Evolutionary conservation across 2,329 filamentous ascomycete genomes (phyloP).

Genomic region (Drechslerella stenobrocha): DNA sequence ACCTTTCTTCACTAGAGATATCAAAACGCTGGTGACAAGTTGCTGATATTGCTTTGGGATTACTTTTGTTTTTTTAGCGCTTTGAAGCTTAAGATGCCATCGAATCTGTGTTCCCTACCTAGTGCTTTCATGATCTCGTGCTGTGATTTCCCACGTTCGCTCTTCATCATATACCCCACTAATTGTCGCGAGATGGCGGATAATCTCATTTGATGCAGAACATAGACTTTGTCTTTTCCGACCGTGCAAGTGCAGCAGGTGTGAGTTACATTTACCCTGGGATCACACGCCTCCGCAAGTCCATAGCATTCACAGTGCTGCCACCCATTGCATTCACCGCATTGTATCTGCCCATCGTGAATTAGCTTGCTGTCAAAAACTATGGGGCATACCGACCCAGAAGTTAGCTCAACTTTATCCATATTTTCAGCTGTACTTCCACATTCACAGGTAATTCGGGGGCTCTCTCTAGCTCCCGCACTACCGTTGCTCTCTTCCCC

Average conservation of each 20-base stretch:
- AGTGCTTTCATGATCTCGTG: constrained; percentile 49
- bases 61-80: constrained; percentile 7
- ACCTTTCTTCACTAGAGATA: constrained; percentile 47
- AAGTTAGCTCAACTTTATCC: constrained; percentile 13
- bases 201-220: constrained; percentile 50
- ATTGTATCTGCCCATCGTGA: constrained; percentile 48
- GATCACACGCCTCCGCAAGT: constrained; percentile 49
- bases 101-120: constrained; percentile 5
- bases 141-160: constrained; percentile 27
- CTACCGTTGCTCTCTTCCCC: background rate
- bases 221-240: constrained; percentile 41
- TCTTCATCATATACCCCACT: constrained; percentile 45
- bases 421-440: constrained; percentile 4
- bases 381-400: background rate
- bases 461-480: background rate
- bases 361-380: background rate
- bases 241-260: constrained; percentile 52
- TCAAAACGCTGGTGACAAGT: constrained; percentile 44
- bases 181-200: constrained; percentile 50
- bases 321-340: constrained; percentile 51
- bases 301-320: constrained; percentile 53
- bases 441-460: constrained; percentile 21
- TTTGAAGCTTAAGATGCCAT: background rate
- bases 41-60: constrained; percentile 45
- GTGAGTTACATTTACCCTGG: constrained; percentile 50